These are phyloP conservation scores for Choricystis sp. DNA, from an alignment of 139 green algal genomes.

Conservation along the genomic window DNA sequence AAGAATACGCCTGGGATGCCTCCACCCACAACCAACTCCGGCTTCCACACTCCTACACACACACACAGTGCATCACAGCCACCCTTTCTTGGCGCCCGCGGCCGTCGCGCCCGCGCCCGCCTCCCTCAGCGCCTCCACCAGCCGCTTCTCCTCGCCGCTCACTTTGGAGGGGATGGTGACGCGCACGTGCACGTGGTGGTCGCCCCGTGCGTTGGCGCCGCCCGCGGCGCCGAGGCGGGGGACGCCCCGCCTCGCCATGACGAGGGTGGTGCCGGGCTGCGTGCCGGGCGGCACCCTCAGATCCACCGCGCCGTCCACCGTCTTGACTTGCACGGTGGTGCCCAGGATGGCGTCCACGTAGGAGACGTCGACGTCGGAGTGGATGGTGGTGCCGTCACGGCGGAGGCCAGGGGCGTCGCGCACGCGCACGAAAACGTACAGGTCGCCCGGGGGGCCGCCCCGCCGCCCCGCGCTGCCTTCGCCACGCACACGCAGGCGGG, in stretches of 20 bases:
- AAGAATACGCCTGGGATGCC: too few relatives aligned
- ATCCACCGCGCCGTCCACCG: conserved; percentile 83
- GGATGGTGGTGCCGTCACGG: conserved; percentile 78
- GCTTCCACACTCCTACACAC: background rate
- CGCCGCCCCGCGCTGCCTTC: conserved; percentile 50
- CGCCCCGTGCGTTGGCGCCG: conserved; percentile 44
- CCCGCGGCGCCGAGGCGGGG: conserved; percentile 58
- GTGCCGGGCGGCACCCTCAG: conserved; percentile 89
- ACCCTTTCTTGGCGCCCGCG: conserved; percentile 2
- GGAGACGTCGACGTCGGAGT: conserved; percentile 54
- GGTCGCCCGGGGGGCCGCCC: conserved; percentile 45
- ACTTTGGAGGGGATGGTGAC: conserved; percentile 86
- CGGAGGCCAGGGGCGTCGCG: conserved; percentile 47
- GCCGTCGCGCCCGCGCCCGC: conserved; percentile 7
- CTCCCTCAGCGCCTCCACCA: conserved; percentile 78
- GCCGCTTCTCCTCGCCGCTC: conserved; percentile 60
- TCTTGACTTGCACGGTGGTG: conserved; percentile 51
- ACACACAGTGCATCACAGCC: conserved; percentile 5
- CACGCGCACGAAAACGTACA: conserved; percentile 81
- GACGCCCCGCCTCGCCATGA: conserved; percentile 94
- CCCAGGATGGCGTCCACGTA: conserved; percentile 90
- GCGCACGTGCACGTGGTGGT: conserved; percentile 61
- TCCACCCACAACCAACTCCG: too few relatives aligned
- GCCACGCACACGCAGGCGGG: conserved; percentile 70
- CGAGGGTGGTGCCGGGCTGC: conserved; percentile 89